These are phyloP conservation scores for Diaporthe helianthi DNA, from an alignment of 2,329 filamentous ascomycete genomes.

Conservation along the genomic window DNA sequence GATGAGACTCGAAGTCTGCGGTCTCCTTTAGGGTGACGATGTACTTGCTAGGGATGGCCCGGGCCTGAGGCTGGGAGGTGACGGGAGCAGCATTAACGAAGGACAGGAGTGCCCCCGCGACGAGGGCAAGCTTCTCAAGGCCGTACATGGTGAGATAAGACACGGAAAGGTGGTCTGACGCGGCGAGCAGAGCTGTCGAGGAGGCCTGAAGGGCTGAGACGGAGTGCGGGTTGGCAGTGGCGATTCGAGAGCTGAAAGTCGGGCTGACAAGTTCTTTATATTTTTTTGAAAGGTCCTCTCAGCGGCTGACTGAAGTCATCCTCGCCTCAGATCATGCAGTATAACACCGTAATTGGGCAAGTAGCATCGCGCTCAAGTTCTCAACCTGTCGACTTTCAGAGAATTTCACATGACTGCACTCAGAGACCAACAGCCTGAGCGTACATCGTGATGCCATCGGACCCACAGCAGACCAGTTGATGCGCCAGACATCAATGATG, in stretches of 20 bases:
- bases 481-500: slow-evolving; percentile 5
- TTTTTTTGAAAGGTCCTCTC: background rate
- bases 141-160: slow-evolving; percentile 14
- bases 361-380: background rate
- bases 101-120: slow-evolving; percentile 15
- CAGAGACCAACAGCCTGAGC: slow-evolving; percentile 10
- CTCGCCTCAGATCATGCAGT: slow-evolving; percentile 14
- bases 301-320: background rate
- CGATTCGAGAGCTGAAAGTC: background rate
- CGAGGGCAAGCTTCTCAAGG: slow-evolving; percentile 18
- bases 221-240: background rate
- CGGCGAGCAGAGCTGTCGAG: slow-evolving; percentile 1
- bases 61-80: background rate
- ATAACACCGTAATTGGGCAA: background rate
- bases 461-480: background rate
- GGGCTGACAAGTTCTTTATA: slow-evolving; percentile 15
- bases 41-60: slow-evolving; percentile 20
- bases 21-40: slow-evolving; percentile 11
- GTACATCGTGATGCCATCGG: background rate
- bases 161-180: background rate
- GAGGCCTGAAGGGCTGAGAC: slow-evolving; percentile 15
- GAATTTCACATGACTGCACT: slow-evolving; percentile 5
- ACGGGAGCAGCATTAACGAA: slow-evolving; percentile 16
- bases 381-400: background rate
- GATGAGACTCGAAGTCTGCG: slow-evolving; percentile 12